These are phyloP conservation scores for Saccharomycopsis fibuligera DNA, from an alignment of 805 yeast species.

Conservation along the genomic window DNA sequence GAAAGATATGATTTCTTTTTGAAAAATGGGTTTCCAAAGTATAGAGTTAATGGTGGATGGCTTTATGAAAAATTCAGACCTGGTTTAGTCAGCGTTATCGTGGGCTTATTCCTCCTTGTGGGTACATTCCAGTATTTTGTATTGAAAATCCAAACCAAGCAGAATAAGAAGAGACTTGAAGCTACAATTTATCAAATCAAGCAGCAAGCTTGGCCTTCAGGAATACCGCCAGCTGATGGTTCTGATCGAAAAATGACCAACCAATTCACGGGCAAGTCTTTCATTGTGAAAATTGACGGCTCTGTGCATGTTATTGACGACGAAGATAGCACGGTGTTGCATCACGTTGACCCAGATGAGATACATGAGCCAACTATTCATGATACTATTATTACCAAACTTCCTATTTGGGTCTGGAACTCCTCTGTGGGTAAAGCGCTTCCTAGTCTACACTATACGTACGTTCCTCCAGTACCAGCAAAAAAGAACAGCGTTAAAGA, in stretches of 20 bases:
- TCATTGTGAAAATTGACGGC: slow-evolving; percentile 53
- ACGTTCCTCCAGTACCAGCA: slow-evolving; percentile 2
- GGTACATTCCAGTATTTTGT: slow-evolving; percentile 54
- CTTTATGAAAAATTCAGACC: slow-evolving; percentile 65
- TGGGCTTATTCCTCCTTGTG: slow-evolving; percentile 44
- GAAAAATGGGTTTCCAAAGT: slow-evolving; percentile 78
- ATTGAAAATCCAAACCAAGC: slow-evolving; percentile 45
- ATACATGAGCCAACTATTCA: slow-evolving; percentile 42
- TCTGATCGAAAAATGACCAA: slow-evolving; percentile 34
- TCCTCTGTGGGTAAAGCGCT: slow-evolving; percentile 34
- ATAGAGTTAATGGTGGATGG: slow-evolving; percentile 58
- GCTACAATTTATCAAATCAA: slow-evolving; percentile 46
- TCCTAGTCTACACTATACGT: slow-evolving; percentile 15
- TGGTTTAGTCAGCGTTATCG: slow-evolving; percentile 44
- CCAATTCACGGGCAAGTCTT: slow-evolving; percentile 41
- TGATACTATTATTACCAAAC: slow-evolving; percentile 40
- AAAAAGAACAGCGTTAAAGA: background rate
- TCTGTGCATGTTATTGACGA: slow-evolving; percentile 40
- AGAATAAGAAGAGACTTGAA: slow-evolving; percentile 52
- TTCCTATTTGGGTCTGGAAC: slow-evolving; percentile 42
- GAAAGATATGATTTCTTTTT: slow-evolving; percentile 82
- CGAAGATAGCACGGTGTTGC: slow-evolving; percentile 33
- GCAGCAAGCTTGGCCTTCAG: slow-evolving; percentile 50
- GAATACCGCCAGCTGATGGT: slow-evolving; percentile 43
- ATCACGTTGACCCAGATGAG: slow-evolving; percentile 41